A percentile compares a stretch with the other conserved stretches of the same genome.
These are phyloP conservation scores for Breynia disticha DNA, from an alignment of 441 rosid species.

Conservation along the genomic window DNA sequence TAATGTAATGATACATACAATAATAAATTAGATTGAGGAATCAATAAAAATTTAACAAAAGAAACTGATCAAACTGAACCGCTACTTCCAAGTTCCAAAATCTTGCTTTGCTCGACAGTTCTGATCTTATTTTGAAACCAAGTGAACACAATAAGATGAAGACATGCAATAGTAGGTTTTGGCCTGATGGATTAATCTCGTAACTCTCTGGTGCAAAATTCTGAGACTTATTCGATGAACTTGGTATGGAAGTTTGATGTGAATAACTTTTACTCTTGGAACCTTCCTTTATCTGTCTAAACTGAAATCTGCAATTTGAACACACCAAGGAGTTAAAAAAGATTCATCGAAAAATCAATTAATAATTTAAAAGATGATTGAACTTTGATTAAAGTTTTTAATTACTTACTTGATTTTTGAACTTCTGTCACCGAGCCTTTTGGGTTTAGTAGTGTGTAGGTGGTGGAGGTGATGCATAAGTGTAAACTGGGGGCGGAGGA, in stretches of 20 bases:
- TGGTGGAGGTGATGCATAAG: constrained; percentile 56
- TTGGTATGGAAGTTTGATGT: constrained; percentile 23
- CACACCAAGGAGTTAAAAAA: no score
- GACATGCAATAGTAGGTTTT: constrained; percentile 33
- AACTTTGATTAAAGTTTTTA: not conserved
- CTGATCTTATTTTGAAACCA: constrained; percentile 6
- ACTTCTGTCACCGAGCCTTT: constrained; percentile 17
- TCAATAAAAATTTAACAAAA: constrained; percentile 2
- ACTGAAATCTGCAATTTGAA: constrained; percentile 40
- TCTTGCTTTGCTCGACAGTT: constrained; percentile 5
- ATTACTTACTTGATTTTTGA: constrained; percentile 38
- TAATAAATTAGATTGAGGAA: constrained; percentile 13
- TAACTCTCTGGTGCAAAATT: constrained; percentile 14
- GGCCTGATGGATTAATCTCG: constrained; percentile 24
- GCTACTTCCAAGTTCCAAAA: constrained; percentile 11
- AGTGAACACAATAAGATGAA: constrained; percentile 25
- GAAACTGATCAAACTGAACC: constrained; percentile 1
- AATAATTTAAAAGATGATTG: not conserved
- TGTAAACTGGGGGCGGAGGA: constrained; percentile 46
- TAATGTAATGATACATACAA: constrained; percentile 17
- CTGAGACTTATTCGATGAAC: constrained; percentile 39
- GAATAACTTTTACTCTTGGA: constrained; percentile 27
- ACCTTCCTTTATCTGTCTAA: constrained; percentile 55
- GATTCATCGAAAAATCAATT: not conserved
- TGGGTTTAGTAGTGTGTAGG: constrained; percentile 45